Conservation (phyloP, 2,329 filamentous ascomycete species). For the Diaporthe helianthi region DNA sequence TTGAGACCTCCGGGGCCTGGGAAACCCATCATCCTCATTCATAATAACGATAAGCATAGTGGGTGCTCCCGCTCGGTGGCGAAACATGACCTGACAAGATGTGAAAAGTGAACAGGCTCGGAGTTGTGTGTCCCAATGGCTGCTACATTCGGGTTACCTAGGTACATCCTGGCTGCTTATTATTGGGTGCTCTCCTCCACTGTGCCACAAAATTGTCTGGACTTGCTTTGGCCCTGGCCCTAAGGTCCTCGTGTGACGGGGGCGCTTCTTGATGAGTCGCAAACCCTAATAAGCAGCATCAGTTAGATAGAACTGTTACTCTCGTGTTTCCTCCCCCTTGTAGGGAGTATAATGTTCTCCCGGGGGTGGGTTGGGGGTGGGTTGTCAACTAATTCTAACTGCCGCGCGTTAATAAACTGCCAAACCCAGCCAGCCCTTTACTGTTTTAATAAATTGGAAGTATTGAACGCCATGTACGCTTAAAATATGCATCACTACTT, state of each 20-base stretch:
- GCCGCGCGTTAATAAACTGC: constrained; percentile 1
- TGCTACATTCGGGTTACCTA: constrained; percentile 26
- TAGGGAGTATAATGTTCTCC: background rate
- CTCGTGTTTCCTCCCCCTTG: background rate
- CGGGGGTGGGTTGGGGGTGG: background rate
- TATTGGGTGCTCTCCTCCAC: constrained; percentile 4
- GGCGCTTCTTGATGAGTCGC: background rate
- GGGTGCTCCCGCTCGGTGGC: constrained; percentile 22
- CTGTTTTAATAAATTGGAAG: background rate
- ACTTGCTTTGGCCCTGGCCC: background rate
- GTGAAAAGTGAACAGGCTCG: constrained; percentile 12
- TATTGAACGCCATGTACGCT: background rate
- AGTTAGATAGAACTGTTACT: background rate
- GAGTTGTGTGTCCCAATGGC: constrained; percentile 9
- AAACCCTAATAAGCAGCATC: background rate
- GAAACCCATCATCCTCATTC: background rate
- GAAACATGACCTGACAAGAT: constrained; percentile 18
- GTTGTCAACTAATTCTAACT: background rate
- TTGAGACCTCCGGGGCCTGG: background rate
- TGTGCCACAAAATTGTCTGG: constrained; percentile 21
- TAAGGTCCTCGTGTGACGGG: background rate
- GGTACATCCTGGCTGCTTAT: constrained; percentile 22
- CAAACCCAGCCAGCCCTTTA: constrained; percentile 1
- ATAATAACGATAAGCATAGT: constrained; percentile 16
- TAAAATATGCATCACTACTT: constrained; percentile 2